Evolutionary conservation across 176 grass and related monocot genomes (phyloP).

Genomic region (Aegilops bicornis): DNA sequence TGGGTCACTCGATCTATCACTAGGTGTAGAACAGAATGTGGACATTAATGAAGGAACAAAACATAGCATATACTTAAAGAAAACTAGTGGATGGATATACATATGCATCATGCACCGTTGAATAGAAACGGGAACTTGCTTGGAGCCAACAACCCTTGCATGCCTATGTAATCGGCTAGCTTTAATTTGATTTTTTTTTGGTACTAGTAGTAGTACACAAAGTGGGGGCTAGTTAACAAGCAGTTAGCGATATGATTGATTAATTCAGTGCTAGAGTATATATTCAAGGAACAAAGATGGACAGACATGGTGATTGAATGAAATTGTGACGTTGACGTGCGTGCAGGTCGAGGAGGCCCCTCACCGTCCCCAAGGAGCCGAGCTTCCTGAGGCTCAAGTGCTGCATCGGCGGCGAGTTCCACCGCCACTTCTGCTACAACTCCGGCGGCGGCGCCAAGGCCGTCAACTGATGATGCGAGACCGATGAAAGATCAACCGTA

Average conservation of each 20-base stretch:
- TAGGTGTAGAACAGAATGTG: not conserved
- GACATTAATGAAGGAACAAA: not conserved
- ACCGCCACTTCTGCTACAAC: constrained; percentile 80
- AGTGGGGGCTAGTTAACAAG: not conserved
- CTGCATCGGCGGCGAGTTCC: constrained; percentile 81
- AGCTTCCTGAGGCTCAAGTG: constrained; percentile 79
- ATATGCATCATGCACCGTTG: too few relatives aligned
- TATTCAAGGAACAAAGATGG: not conserved
- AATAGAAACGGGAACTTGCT: too few relatives aligned
- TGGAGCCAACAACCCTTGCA: too few relatives aligned
- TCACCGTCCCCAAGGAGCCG: constrained; percentile 78
- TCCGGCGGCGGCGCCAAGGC: constrained; percentile 40
- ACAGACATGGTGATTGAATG: not conserved
- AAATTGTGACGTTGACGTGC: not conserved
- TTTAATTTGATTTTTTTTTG: not conserved
- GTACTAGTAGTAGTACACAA: not conserved
- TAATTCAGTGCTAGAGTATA: not conserved
- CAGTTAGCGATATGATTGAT: not conserved
- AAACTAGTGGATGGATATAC: too few relatives aligned
- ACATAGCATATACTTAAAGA: not conserved
- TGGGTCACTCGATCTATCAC: not conserved
- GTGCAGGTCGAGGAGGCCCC: constrained; percentile 66
- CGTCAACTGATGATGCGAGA: constrained; percentile 28
- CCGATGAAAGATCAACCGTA: too few relatives aligned
- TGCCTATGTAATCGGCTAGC: too few relatives aligned